Conservation (phyloP, 345 rosid species). For the Arabidopsis thaliana region TAIR10.1 NC_003070.9:6875501-6876000, state of each 20-base stretch:
- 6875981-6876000: too few species aligned
- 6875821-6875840: constrained; percentile 6
- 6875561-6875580: constrained; percentile 19
- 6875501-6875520: background rate
- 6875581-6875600: constrained; percentile 32
- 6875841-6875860: background rate
- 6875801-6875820: background rate
- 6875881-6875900: background rate
- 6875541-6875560: background rate
- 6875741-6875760: constrained; percentile 40
- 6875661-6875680: constrained; percentile 30
- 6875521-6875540: constrained; percentile 7
- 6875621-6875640: constrained; percentile 36
- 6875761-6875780: constrained; percentile 2
- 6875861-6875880: constrained; percentile 25
- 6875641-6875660: constrained; percentile 25
- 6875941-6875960: background rate
- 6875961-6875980: too few species aligned
- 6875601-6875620: constrained; percentile 41
- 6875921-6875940: constrained; percentile 20
- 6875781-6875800: background rate
- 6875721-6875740: constrained; percentile 28
- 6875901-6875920: background rate
- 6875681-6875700: constrained; percentile 43
- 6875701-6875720: constrained; percentile 39